Percentiles rank a stretch among this genome's conserved stretches.
These are phyloP conservation scores for Lipomyces orientalis DNA, from an alignment of 805 yeast species.

Conservation along the genomic window DNA sequence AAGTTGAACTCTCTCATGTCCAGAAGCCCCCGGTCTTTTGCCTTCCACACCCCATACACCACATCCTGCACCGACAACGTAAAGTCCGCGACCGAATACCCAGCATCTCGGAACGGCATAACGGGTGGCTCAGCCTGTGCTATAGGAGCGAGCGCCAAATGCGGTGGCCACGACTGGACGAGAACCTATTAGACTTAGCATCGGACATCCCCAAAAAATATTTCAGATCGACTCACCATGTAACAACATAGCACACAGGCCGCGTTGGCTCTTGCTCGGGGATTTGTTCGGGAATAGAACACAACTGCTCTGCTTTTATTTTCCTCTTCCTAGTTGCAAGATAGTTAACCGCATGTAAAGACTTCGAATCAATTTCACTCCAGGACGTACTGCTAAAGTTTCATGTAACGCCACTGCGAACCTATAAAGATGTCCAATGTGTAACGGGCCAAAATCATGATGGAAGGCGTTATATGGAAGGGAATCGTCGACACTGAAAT, in stretches of 20 bases:
- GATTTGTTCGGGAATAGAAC: conserved; percentile 80
- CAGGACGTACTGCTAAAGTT: conserved; percentile 63
- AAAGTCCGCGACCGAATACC: conserved; percentile 93
- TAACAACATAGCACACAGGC: conserved; percentile 94
- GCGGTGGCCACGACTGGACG: conserved; percentile 98
- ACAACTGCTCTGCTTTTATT: conserved; percentile 90
- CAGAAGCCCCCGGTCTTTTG: conserved; percentile 87
- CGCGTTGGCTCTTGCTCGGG: conserved; percentile 86
- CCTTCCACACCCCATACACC: conserved; percentile 97
- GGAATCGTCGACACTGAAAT: conserved; percentile 90
- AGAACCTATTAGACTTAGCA: conserved; percentile 51
- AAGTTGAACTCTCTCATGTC: conserved; percentile 85
- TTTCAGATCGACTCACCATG: conserved; percentile 54
- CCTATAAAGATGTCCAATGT: conserved; percentile 88
- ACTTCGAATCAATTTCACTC: neutral
- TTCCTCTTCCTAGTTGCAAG: conserved; percentile 56
- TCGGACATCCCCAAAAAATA: neutral
- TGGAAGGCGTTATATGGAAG: conserved; percentile 94
- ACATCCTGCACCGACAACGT: conserved; percentile 92
- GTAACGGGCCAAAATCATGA: conserved; percentile 94
- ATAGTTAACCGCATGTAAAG: neutral
- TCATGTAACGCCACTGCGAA: conserved; percentile 95
- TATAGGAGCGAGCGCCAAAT: conserved; percentile 92
- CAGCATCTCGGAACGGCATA: conserved; percentile 96
- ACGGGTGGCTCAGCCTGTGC: conserved; percentile 92